A percentile compares a stretch with the other conserved stretches of the same genome.
phyloP scores from a whole-genome alignment of 352 stramenopile genomes.

The Globisporangium paddicum region DNA sequence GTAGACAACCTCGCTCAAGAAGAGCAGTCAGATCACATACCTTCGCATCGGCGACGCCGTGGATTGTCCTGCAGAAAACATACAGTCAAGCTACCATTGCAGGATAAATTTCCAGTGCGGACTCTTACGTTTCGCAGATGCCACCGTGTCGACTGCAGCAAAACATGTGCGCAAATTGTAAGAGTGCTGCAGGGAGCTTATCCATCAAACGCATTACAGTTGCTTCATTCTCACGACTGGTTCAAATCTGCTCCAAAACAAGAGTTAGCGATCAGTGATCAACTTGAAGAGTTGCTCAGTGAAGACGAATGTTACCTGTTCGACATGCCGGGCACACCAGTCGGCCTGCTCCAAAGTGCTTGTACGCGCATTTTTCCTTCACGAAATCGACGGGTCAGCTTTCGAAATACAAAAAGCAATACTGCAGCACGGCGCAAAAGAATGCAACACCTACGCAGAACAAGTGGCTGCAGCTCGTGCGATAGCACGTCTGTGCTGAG shows the following conservation, averaged over 20 bases:
- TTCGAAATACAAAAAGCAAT: background rate
- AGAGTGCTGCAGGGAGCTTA: background rate
- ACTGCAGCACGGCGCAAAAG: background rate
- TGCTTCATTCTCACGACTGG: constrained; percentile 32
- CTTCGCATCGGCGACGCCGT: constrained; percentile 56
- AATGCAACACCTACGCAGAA: constrained; percentile 45
- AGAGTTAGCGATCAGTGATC: background rate
- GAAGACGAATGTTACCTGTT: constrained; percentile 22
- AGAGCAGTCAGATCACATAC: constrained; percentile 14
- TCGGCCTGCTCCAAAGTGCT: constrained; percentile 63
- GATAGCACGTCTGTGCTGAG: constrained; percentile 74
- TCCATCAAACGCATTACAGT: background rate
- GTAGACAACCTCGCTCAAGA: background rate
- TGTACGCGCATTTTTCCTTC: constrained; percentile 85
- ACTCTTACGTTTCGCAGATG: constrained; percentile 63
- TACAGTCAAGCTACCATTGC: background rate
- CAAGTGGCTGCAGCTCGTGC: constrained; percentile 68
- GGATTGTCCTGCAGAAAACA: constrained; percentile 44
- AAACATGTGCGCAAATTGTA: background rate
- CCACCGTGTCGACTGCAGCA: constrained; percentile 27
- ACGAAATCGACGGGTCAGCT: background rate
- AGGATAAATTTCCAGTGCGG: background rate
- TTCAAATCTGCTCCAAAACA: constrained; percentile 32
- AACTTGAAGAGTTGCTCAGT: background rate
- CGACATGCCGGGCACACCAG: constrained; percentile 59